Evolutionary conservation across 352 stramenopile species (phyloP).

Genomic region (Pythium phragmitis): DNA sequence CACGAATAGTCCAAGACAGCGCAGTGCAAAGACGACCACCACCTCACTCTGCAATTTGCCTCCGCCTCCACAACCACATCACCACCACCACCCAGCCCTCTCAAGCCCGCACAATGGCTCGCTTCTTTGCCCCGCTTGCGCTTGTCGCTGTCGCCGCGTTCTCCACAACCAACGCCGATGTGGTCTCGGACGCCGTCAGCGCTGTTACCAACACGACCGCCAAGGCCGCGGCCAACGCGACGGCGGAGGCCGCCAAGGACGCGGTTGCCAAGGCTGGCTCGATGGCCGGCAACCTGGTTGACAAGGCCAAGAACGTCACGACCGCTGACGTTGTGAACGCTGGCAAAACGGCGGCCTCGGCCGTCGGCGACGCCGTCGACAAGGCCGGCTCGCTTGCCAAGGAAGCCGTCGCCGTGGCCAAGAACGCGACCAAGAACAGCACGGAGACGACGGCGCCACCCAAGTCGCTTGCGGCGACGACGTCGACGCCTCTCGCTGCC

Average conservation of each 20-base stretch:
- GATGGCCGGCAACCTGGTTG: constrained; percentile 1
- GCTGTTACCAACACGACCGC: constrained; percentile 14
- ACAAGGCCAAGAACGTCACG: constrained; percentile 15
- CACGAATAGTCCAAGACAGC: not conserved
- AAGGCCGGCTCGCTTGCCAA: constrained; percentile 17
- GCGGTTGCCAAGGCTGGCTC: constrained; percentile 14
- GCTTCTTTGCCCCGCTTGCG: constrained; percentile 20
- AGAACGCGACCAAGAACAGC: constrained; percentile 19
- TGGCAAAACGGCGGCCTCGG: constrained; percentile 16
- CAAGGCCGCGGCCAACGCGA: constrained; percentile 14
- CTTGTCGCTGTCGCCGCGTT: constrained; percentile 14
- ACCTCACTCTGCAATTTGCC: constrained; percentile 25
- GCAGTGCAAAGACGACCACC: not conserved
- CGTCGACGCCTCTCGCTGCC: not conserved
- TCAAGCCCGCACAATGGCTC: constrained; percentile 19
- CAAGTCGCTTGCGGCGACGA: not conserved
- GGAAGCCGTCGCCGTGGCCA: constrained; percentile 7
- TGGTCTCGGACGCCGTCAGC: constrained; percentile 20
- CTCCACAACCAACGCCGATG: constrained; percentile 11
- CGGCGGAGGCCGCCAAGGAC: not conserved
- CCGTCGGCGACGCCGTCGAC: constrained; percentile 11
- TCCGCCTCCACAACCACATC: constrained; percentile 9
- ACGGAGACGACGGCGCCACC: not conserved
- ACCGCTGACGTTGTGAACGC: constrained; percentile 9
- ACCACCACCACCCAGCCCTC: not conserved